Base-by-base conservation (phyloP, 306 rosid genomes). In the Castanospermum australe region DNA sequence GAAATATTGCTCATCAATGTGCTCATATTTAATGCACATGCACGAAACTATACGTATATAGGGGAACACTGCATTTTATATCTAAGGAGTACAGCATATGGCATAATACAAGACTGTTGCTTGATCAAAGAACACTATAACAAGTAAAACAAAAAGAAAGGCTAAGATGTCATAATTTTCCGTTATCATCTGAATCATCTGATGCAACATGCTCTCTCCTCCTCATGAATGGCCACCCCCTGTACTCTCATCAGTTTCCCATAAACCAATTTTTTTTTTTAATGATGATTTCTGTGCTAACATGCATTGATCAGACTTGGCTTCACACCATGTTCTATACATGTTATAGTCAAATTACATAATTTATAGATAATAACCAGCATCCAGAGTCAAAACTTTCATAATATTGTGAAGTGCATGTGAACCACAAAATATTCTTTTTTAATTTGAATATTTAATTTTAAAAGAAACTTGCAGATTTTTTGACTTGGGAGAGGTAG, bases 21-120 rank as follows among this genome's bases (percentile, higher is more conserved):
- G 74, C 76, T 68, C 11, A 76, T 81, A 86, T 82, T 83, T 65
- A 82, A 80, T 72, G 86, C 89, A 70, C 78, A 83, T 80, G 85
- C 88, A 83, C 81, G 62, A 74, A 44, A 61, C 84, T 62, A 78
- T 33, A 78, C 77, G 73, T 78, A 67, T 66, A 52, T 73, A 48
- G 84, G 69, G 78, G 76, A 83, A 80, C 86, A 78, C 80, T 69
- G 56, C 83, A 87, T 77, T 80, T 32, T 74, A 62, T 75, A 56
- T 74, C 22, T 25, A 45, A n/a, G 28, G 51, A 78, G 77, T 67
- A 57, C 71, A 74, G 45, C 48, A 61, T 74, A 17, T 61, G 50
- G 50, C 83, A 82, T 75, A 63, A 78, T 35, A 32, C 73, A 55
- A 63, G 67, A 63, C 35, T 79, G 63, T 63, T 47, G 42, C 64